A percentile compares a stretch with the other conserved stretches of the same genome.
Evolutionary conservation across 1,284 basidiomycete genomes (phyloP).

Genomic region (Cryptococcus jaspeensis): DNA sequence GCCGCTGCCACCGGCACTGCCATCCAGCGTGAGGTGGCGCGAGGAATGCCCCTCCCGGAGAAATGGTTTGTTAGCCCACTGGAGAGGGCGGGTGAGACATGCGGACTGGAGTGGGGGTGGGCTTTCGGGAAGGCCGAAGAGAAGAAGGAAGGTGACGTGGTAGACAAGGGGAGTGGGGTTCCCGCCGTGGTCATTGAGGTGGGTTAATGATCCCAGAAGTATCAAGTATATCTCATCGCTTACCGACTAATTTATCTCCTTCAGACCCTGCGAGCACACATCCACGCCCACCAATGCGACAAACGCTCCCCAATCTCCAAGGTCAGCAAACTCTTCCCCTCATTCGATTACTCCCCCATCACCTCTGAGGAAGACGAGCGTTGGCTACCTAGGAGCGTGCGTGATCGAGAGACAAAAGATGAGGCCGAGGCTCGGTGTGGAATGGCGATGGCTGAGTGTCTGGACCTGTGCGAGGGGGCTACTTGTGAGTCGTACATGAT

Average conservation of each 20-base stretch:
- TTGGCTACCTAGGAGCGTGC: slow-evolving; percentile 21
- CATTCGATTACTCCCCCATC: slow-evolving; percentile 19
- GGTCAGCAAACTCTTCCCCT: slow-evolving; percentile 25
- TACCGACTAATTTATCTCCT: not conserved
- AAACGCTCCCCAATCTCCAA: slow-evolving; percentile 13
- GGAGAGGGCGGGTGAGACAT: slow-evolving; percentile 32
- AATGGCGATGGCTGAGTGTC: slow-evolving; percentile 21
- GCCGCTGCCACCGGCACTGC: slow-evolving; percentile 18
- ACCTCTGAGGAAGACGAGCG: slow-evolving; percentile 26
- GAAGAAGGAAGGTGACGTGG: too few species aligned
- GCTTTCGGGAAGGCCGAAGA: too few species aligned
- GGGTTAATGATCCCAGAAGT: slow-evolving; percentile 11
- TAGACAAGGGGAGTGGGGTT: slow-evolving; percentile 20
- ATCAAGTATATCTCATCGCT: slow-evolving; percentile 1
- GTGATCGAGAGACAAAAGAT: slow-evolving; percentile 34
- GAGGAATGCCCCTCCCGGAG: slow-evolving; percentile 33
- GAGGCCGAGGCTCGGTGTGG: slow-evolving; percentile 27
- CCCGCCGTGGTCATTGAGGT: slow-evolving; percentile 31
- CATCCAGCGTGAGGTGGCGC: slow-evolving; percentile 18
- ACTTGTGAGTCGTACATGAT: slow-evolving; percentile 27
- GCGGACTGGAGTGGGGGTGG: slow-evolving; percentile 34
- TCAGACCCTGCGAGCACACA: slow-evolving; percentile 38
- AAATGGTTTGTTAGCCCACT: slow-evolving; percentile 31
- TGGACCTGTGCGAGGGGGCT: slow-evolving; percentile 14
- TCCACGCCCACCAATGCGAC: slow-evolving; percentile 36